Evolutionary conservation across 2,329 filamentous ascomycete genomes (phyloP), one percentile per base, ranked within the genome.

Genomic region (Lanzia echinophila): DNA sequence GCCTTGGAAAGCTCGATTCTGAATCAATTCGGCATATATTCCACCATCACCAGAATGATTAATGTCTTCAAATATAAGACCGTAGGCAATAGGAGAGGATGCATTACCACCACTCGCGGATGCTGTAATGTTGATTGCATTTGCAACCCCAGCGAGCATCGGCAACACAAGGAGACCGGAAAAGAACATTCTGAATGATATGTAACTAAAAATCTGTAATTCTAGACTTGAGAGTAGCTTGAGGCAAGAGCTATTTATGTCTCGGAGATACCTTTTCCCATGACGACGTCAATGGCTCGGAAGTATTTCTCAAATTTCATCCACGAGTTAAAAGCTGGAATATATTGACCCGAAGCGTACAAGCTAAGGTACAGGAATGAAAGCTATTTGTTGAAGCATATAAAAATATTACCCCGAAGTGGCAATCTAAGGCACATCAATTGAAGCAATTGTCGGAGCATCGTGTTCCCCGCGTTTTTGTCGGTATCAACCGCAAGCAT

Each of bases 1-100:
- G 19, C 70, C 68, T 67, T 89, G 86, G 63, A 89, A 88, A 11
- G 84, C 86, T 47, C 84, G 78, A 68, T 89, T 89, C 49, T 77
- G 78, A 54, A 89, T 79, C 53, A 89, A 68, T 64, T 89, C 84
- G 47, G 82, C 85, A 65, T 89, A 88, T 24, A 66, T 64, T 7
- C 63, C 65, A 13, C 65, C 64, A 50, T 67, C 65, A 5, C 65
- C 64, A 12, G 63, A 66, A 46, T 66, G 60, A 20, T 61, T 66
- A 36, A 66, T 67, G 34, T 67, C 64, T 47, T 67, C 65, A 42
- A 66, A 66, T 64, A 67, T 67, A 10, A 65, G 49, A 17, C 64
- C 63, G 47, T 67, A 67, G 47, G 60, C 58, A 2, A 63, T 45
- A 7, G 63, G 61, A 8, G 61, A 62, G 11, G 64, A 62, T 2